Base-by-base conservation (phyloP, 495 filamentous ascomycete species). In the Lasiosphaeria miniovina region DNA sequence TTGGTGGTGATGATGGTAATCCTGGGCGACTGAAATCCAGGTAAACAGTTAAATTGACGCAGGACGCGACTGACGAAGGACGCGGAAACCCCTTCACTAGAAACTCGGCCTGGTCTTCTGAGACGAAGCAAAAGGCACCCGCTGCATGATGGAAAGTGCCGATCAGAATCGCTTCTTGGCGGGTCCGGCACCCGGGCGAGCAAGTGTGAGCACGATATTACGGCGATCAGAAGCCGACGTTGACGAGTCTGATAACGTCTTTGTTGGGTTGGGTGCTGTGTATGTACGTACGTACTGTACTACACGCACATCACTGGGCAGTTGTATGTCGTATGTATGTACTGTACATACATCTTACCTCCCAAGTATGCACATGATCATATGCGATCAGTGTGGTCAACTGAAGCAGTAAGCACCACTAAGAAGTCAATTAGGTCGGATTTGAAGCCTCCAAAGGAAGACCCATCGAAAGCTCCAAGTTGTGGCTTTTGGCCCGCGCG, bases 121-220 rank as follows among this genome's bases (percentile, higher is more conserved):
- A 58, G 55, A 62, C 51, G 55, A 43, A 49, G 50, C 3, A 54
- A 52, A 53, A 14, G 36, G 53, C 51, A 34, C n/a, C 32, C 17
- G 32, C 45, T 17, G 58, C 62, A 64, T 60, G 49, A 58, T 11
- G 24, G 45, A 49, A 52, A 15, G 8, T 11, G 50, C 31, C 52
- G 57, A 61, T 61, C 62, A 62, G 41, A 52, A 60, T 52, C 62
- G 58, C 62, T 58, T 57, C 58, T 54, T 58, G 58, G 52, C 49
- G 51, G 17, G 38, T 61, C 52, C 53, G 56, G 49, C 49, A 31
- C 53, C 50, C 36, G 45, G 43, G 48, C 31, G 36, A 41, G 52
- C 38, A 12, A 46, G 40, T 36, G 55, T 36, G 52, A 38, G 33
- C 34, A 33, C n/a, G 51, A 31, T 43, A 43, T 51, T 34, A 4